These are phyloP conservation scores for Solanum arcanum DNA, from an alignment of 257 asterid species.

Conservation along the genomic window DNA sequence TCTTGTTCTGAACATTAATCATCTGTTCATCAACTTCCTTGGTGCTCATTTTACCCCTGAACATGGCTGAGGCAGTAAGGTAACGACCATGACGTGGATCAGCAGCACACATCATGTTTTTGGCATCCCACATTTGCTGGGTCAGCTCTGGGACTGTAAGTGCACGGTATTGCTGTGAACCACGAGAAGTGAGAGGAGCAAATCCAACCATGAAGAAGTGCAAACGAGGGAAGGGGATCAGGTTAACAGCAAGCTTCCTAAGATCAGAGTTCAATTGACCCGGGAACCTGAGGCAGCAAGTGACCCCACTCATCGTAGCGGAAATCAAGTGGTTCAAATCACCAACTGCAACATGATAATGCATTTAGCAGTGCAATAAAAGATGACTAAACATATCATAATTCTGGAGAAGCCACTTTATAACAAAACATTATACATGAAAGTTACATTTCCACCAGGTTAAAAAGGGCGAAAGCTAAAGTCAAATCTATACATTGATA, in stretches of 20 bases:
- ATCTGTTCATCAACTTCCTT: slow-evolving; percentile 85
- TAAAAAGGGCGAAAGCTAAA: not conserved
- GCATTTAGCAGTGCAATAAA: not conserved
- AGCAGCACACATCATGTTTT: slow-evolving; percentile 95
- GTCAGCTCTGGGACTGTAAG: slow-evolving; percentile 83
- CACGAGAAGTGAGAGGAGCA: slow-evolving; percentile 82
- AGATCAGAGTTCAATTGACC: slow-evolving; percentile 86
- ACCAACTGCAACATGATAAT: slow-evolving; percentile 41
- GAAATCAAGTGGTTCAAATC: slow-evolving; percentile 81
- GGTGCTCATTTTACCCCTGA: slow-evolving; percentile 88
- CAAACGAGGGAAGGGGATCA: slow-evolving; percentile 78
- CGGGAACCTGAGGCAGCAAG: slow-evolving; percentile 89
- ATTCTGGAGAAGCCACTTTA: not conserved
- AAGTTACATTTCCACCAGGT: not conserved
- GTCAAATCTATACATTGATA: not conserved
- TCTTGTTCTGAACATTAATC: slow-evolving; percentile 83
- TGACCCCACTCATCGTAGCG: slow-evolving; percentile 88
- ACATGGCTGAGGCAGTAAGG: slow-evolving; percentile 91
- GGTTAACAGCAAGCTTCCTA: slow-evolving; percentile 79
- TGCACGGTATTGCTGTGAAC: slow-evolving; percentile 87
- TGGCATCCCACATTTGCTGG: slow-evolving; percentile 92
- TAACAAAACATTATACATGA: not conserved
- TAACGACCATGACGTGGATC: slow-evolving; percentile 89
- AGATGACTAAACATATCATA: not conserved
- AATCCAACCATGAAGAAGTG: slow-evolving; percentile 94